Percentiles rank a stretch among this genome's conserved stretches.
Evolutionary conservation across 192 early-diverging fungal species (phyloP).

Genomic region (Umbelopsis vinacea): DNA sequence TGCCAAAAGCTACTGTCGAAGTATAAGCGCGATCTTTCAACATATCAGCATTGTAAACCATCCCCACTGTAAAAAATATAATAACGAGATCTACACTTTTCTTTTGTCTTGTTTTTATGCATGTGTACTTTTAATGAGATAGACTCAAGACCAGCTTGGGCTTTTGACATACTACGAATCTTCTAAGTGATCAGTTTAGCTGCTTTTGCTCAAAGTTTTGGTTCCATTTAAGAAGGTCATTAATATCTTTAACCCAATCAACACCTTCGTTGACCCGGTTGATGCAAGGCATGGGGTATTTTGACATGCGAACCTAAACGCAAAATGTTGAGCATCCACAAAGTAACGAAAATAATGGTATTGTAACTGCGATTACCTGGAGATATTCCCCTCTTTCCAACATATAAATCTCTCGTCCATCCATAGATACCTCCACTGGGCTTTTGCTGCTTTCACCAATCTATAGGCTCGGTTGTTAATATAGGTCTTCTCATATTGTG

Average conservation of each 20-base stretch:
- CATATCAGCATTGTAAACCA: background rate
- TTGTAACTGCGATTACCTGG: slow-evolving; percentile 43
- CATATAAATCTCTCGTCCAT: slow-evolving; percentile 76
- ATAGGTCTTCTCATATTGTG: background rate
- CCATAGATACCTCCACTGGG: slow-evolving; percentile 73
- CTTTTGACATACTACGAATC: background rate
- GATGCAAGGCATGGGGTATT: slow-evolving; percentile 79
- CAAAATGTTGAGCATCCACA: background rate
- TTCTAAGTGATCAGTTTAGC: background rate
- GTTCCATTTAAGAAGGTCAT: slow-evolving; percentile 87
- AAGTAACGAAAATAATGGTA: background rate
- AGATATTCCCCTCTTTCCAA: slow-evolving; percentile 69
- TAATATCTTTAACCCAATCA: slow-evolving; percentile 86
- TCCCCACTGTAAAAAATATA: background rate
- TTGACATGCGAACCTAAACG: slow-evolving; percentile 63
- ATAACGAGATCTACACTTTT: background rate
- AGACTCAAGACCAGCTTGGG: slow-evolving; percentile 7
- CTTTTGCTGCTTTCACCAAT: slow-evolving; percentile 64
- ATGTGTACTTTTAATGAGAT: background rate
- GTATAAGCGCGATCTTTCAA: background rate
- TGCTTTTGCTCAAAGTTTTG: slow-evolving; percentile 59
- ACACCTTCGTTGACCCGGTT: slow-evolving; percentile 63
- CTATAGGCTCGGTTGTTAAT: slow-evolving; percentile 19
- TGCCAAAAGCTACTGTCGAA: background rate
- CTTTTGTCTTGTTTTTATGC: background rate